A percentile compares a stretch with the other conserved stretches of the same genome.
These are phyloP conservation scores for Xerocomus brunneocitrinus DNA, from an alignment of 768 basidiomycete species.

Conservation along the genomic window DNA sequence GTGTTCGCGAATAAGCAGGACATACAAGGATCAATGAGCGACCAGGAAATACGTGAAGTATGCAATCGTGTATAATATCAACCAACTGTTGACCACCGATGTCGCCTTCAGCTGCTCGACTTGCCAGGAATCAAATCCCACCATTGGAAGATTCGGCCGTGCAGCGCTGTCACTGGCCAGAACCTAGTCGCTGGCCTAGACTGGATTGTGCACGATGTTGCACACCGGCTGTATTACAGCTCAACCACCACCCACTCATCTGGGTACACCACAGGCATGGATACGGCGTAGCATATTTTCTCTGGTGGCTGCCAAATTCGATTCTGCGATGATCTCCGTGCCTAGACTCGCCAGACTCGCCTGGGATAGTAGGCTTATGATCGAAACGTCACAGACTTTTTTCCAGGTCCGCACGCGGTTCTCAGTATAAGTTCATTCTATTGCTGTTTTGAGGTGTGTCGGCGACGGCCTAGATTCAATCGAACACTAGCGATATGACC, in stretches of 20 bases:
- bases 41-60: conserved; percentile 79
- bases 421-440: conserved; percentile 1
- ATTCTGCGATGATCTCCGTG: conserved; percentile 8
- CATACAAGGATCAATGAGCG: conserved; percentile 79
- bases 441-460: conserved; percentile 13
- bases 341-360: conserved; percentile 5
- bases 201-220: conserved; percentile 90
- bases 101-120: conserved; percentile 62
- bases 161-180: conserved; percentile 87
- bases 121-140: conserved; percentile 81
- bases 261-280: neutral
- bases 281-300: neutral
- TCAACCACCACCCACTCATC: conserved; percentile 28
- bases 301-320: neutral
- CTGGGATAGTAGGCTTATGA: conserved; percentile 3
- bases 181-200: conserved; percentile 83
- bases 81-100: conserved; percentile 6
- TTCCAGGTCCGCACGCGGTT: conserved; percentile 8
- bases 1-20: conserved; percentile 99
- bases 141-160: conserved; percentile 84
- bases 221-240: conserved; percentile 81
- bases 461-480: conserved; percentile 9
- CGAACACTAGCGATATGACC: conserved; percentile 4
- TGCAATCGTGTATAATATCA: conserved; percentile 26
- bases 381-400: conserved; percentile 10